phyloP scores from a whole-genome alignment of 345 rosid genomes.

The Bretschneidera sinensis region DNA sequence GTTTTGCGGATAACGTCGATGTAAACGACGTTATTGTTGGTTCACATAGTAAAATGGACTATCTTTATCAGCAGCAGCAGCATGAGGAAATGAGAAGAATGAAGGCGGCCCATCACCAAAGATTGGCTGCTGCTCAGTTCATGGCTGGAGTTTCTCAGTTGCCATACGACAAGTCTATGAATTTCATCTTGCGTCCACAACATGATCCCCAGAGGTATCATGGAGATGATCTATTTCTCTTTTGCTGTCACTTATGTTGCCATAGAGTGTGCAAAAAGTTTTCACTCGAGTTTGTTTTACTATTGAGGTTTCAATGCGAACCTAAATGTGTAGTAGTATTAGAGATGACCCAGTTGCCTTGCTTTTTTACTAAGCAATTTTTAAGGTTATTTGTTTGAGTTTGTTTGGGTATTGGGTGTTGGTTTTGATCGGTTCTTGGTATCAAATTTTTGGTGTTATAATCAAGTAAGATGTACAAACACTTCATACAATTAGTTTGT shows the following conservation, averaged over 20 bases:
- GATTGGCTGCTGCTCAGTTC: slow-evolving; percentile 64
- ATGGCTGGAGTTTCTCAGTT: slow-evolving; percentile 40
- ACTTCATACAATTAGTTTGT: too few relatives aligned
- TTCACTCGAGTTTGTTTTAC: slow-evolving; percentile 1
- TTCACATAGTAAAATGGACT: slow-evolving; percentile 60
- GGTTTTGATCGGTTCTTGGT: too few relatives aligned
- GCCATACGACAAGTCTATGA: slow-evolving; percentile 53
- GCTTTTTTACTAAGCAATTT: not conserved
- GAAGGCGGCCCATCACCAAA: slow-evolving; percentile 56
- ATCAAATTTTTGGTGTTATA: too few relatives aligned
- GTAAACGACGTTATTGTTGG: slow-evolving; percentile 40
- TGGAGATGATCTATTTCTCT: slow-evolving; percentile 15
- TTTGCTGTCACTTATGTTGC: slow-evolving; percentile 1
- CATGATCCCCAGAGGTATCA: slow-evolving; percentile 75
- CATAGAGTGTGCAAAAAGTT: not conserved
- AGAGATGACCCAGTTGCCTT: slow-evolving; percentile 5
- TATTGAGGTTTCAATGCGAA: too few relatives aligned
- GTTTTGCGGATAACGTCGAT: slow-evolving; percentile 42
- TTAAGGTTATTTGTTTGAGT: too few relatives aligned
- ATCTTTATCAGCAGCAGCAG: slow-evolving; percentile 42
- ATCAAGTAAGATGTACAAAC: too few relatives aligned
- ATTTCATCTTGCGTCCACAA: slow-evolving; percentile 56
- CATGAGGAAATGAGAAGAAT: slow-evolving; percentile 60
- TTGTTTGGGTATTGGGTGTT: too few relatives aligned
- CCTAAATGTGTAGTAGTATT: not conserved